Conservation (phyloP, 345 rosid genomes). For the Gossypium australe region DNA sequence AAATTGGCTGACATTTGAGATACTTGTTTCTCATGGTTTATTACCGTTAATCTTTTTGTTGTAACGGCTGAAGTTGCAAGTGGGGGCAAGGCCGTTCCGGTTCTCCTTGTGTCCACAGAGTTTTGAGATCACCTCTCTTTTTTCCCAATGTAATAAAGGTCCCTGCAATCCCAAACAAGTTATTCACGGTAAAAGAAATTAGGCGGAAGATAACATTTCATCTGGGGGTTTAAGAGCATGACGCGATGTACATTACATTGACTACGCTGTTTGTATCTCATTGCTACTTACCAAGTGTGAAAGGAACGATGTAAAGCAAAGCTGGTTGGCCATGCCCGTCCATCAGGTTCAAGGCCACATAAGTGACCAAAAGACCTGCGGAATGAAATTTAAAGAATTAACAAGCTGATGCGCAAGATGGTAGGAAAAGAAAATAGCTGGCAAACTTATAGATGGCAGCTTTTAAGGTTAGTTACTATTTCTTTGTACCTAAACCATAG, state of each 20-base stretch:
- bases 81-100: constrained; percentile 79
- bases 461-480: not conserved
- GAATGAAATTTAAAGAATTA: not conserved
- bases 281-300: constrained; percentile 67
- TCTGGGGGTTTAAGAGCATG: not conserved
- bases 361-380: constrained; percentile 85
- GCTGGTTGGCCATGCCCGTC: constrained; percentile 99
- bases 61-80: constrained; percentile 38
- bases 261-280: not conserved
- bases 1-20: not conserved
- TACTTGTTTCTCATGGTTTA: not conserved
- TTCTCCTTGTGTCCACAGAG: constrained; percentile 76
- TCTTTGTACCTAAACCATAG: constrained; percentile 70
- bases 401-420: not conserved
- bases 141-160: constrained; percentile 67
- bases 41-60: not conserved
- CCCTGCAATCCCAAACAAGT: constrained; percentile 35
- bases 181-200: not conserved
- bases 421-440: not conserved
- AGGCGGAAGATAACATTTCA: not conserved
- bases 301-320: constrained; percentile 90
- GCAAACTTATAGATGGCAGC: not conserved
- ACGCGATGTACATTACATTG: not conserved
- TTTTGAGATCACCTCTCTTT: constrained; percentile 75
- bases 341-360: constrained; percentile 92